Conservation (phyloP, 768 basidiomycete species). For the Leucocoprinus leucothites region DNA sequence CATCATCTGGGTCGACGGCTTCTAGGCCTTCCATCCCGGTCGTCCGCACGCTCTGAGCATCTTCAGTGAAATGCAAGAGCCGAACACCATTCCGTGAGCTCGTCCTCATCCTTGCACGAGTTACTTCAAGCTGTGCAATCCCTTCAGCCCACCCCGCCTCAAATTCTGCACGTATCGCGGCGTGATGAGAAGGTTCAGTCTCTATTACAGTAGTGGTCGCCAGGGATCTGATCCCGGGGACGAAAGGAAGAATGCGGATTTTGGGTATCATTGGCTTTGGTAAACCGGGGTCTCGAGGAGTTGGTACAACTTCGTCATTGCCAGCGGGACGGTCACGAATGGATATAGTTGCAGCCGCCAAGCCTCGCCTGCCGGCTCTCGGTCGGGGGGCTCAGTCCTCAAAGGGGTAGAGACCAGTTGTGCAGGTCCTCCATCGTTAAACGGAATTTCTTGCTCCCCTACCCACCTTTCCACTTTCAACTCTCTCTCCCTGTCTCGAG, state of each 20-base stretch:
- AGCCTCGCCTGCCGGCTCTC: constrained; percentile 51
- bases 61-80: constrained; percentile 38
- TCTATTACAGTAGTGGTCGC: constrained; percentile 36
- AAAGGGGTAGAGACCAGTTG: constrained; percentile 2
- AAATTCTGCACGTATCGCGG: constrained; percentile 47
- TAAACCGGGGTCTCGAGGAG: neutral
- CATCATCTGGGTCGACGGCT: constrained; percentile 28
- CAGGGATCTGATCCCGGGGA: constrained; percentile 46
- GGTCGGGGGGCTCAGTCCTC: constrained; percentile 15
- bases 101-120: constrained; percentile 39
- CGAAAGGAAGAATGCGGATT: constrained; percentile 56
- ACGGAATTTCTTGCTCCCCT: constrained; percentile 5
- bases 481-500: constrained; percentile 65
- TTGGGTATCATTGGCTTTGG: constrained; percentile 25
- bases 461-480: constrained; percentile 40
- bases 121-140: constrained; percentile 47
- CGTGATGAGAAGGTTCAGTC: constrained; percentile 31
- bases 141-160: constrained; percentile 63
- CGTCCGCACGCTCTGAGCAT: constrained; percentile 16
- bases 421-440: constrained; percentile 12
- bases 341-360: constrained; percentile 67
- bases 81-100: constrained; percentile 45
- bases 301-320: neutral
- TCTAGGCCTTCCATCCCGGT: constrained; percentile 34
- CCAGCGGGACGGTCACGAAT: constrained; percentile 32